Evolutionary conservation across 148 eudicot species (phyloP), one percentile per base, ranked within the genome.

Genomic region (Rhododendron simsii): DNA sequence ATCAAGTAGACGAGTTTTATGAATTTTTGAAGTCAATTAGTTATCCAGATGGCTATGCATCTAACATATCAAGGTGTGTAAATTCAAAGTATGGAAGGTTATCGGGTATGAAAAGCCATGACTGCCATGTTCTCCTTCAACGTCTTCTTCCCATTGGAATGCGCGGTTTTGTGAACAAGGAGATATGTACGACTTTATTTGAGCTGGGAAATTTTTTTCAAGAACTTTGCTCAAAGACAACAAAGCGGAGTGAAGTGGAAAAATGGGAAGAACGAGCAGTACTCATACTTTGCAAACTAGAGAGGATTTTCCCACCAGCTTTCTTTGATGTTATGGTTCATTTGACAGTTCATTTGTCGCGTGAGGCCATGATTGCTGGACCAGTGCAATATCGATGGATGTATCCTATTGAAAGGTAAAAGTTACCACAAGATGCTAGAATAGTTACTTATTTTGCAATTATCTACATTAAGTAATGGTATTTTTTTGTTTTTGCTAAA

Each of bases 321-420:
- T 86, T 86, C 53, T 86, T 86, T 30, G 48, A 28, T 41, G 33
- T 69, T 30, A 86, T 86, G 84, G 80, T 81, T 10, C 87, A 86
- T 50, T 33, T 86, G 20, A 33, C 41, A 11, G 69, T 86, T 26
- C 88, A 82, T 39, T 33, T 69, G 69, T 12, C 76, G 13, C 16
- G 33, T n/a, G 88, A 87, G 63, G 88, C 85, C 23, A 87, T 23
- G 45, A n/a, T 74, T 9, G 82, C 35, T 12, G 78, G 85, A n/a
- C 88, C 82, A 14, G 82, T 87, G 15, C 88, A 76, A 33, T 87
- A 69, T 44, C 57, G 81, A 18, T 86, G 85, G 88, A 86, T 86
- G 85, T 82, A 67, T 35, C 81, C 81, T 3, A 71, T 69, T 81
- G 85, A 86, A 37, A 81, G 88, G 84, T 86, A 7, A 81, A 15